Evolutionary conservation across 169 alveolate genomes (phyloP).

Genomic region (Plasmodium ovale): DNA sequence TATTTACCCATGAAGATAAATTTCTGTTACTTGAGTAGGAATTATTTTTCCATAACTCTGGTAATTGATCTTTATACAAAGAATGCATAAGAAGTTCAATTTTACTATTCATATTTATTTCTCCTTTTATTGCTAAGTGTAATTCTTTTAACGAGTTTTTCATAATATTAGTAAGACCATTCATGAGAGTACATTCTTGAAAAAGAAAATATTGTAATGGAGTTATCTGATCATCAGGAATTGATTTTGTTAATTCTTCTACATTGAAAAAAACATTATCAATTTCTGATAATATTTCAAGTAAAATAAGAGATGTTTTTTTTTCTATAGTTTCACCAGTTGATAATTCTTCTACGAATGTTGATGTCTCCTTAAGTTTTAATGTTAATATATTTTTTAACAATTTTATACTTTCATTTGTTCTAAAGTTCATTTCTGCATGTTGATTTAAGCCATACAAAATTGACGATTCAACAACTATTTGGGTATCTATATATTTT

Average conservation of each 20-base stretch:
- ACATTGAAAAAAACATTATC: conserved; percentile 66
- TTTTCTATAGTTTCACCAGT: conserved; percentile 61
- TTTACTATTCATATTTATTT: conserved; percentile 92
- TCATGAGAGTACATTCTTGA: conserved; percentile 68
- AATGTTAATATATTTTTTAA: conserved; percentile 64
- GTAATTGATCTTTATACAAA: conserved; percentile 90
- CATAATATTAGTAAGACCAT: conserved; percentile 31
- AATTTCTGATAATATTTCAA: conserved; percentile 56
- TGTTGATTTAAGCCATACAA: conserved; percentile 72
- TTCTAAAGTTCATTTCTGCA: conserved; percentile 75
- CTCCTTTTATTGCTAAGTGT: conserved; percentile 95
- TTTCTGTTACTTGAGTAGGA: conserved; percentile 95
- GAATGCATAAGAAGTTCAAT: conserved; percentile 92
- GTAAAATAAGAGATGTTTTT: conserved; percentile 33
- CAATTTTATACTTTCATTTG: conserved; percentile 72
- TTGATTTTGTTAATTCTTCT: conserved; percentile 62
- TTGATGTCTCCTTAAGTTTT: conserved; percentile 61
- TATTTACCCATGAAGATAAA: conserved; percentile 93
- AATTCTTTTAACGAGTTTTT: conserved; percentile 90
- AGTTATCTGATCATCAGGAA: conserved; percentile 92
- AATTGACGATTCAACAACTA: conserved; percentile 44
- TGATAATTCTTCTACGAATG: conserved; percentile 69
- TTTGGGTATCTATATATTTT: conserved; percentile 74
- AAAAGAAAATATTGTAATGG: conserved; percentile 85
- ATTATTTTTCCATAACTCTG: conserved; percentile 93